Conservation (phyloP, 257 asterid genomes). For the Solanum chaucha region DNA sequence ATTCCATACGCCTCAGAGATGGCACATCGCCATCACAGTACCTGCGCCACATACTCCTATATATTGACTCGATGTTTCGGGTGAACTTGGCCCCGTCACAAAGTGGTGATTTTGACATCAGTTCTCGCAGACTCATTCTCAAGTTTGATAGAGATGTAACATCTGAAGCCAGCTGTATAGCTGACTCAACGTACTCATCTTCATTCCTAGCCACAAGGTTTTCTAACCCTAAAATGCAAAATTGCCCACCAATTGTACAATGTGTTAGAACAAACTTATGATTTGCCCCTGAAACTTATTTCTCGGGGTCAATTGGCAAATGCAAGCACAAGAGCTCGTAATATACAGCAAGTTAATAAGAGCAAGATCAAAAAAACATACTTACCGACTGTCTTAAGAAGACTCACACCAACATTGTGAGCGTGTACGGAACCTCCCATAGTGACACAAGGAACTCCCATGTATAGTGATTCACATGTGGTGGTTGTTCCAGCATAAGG, state of each 20-base stretch:
- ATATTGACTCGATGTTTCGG: slow-evolving; percentile 55
- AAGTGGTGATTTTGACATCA: slow-evolving; percentile 82
- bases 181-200: slow-evolving; percentile 73
- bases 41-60: slow-evolving; percentile 72
- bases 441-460: slow-evolving; percentile 99
- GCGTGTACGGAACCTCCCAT: slow-evolving; percentile 96
- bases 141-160: slow-evolving; percentile 59
- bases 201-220: slow-evolving; percentile 72
- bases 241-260: background rate
- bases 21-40: slow-evolving; percentile 84
- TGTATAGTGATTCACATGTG: slow-evolving; percentile 91
- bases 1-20: slow-evolving; percentile 51
- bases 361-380: background rate
- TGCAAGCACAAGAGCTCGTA: background rate
- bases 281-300: background rate
- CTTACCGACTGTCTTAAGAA: slow-evolving; percentile 83
- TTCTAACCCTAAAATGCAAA: slow-evolving; percentile 46
- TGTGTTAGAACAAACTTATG: background rate
- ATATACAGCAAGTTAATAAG: background rate
- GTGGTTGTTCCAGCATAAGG: slow-evolving; percentile 99
- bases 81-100: slow-evolving; percentile 69
- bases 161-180: slow-evolving; percentile 64
- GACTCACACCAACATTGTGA: slow-evolving; percentile 93
- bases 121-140: slow-evolving; percentile 65
- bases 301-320: background rate